A percentile compares a stretch with the other conserved stretches of the same genome.
phyloP scores from a whole-genome alignment of 176 grass and related monocot species.

The Eleusine coracana region DNA sequence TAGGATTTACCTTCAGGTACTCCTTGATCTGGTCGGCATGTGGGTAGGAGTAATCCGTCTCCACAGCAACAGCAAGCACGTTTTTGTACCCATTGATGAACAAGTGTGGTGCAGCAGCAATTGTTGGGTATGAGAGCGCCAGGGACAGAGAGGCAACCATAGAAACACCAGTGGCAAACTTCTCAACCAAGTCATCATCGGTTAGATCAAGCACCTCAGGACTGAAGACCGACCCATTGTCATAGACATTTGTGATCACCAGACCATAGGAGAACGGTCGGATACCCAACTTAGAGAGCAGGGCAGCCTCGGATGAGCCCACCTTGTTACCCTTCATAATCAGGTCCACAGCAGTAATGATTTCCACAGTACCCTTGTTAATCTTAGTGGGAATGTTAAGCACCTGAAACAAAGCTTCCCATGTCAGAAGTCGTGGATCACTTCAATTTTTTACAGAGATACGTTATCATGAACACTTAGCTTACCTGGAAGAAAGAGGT shows the following conservation, averaged over 20 bases:
- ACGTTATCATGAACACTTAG: no score
- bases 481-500: slow-evolving; percentile 89
- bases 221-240: slow-evolving; percentile 74
- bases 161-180: slow-evolving; percentile 68
- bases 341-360: slow-evolving; percentile 84
- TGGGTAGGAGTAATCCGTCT: slow-evolving; percentile 72
- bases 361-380: slow-evolving; percentile 94
- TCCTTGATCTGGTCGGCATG: slow-evolving; percentile 90
- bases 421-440: no score
- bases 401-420: slow-evolving; percentile 49
- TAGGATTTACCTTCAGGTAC: slow-evolving; percentile 67
- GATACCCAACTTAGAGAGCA: slow-evolving; percentile 80
- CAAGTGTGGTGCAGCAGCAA: slow-evolving; percentile 82
- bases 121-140: slow-evolving; percentile 71
- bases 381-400: slow-evolving; percentile 92
- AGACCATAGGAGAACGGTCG: slow-evolving; percentile 85
- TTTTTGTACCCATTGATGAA: slow-evolving; percentile 93
- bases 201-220: slow-evolving; percentile 89
- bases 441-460: no score
- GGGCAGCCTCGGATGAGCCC: slow-evolving; percentile 79
- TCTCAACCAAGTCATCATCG: slow-evolving; percentile 67
- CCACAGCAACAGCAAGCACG: slow-evolving; percentile 79
- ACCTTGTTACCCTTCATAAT: slow-evolving; percentile 86
- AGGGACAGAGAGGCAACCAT: slow-evolving; percentile 75
- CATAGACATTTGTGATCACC: slow-evolving; percentile 60